These are phyloP conservation scores for Aspergillus cejpii DNA, from an alignment of 2,329 filamentous ascomycete genomes.

Conservation along the genomic window DNA sequence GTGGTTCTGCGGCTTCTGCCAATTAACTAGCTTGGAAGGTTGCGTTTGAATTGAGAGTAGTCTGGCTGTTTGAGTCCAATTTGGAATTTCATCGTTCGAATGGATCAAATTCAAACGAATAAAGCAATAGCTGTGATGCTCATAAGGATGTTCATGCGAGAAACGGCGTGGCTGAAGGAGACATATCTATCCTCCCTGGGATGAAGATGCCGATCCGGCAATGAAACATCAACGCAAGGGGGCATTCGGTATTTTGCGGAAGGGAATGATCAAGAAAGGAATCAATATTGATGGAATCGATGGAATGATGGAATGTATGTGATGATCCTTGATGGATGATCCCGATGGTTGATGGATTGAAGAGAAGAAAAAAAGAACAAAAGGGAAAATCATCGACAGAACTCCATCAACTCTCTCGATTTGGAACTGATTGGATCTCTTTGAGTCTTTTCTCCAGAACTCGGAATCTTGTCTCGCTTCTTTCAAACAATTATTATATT, in stretches of 20 bases:
- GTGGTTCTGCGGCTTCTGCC: too few relatives aligned
- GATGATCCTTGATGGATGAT: neutral
- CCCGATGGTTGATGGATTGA: neutral
- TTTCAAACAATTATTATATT: slow-evolving; percentile 1
- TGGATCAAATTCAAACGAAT: neutral
- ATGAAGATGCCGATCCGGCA: neutral
- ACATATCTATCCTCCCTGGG: neutral
- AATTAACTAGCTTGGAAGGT: too few relatives aligned
- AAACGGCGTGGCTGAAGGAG: slow-evolving; percentile 1
- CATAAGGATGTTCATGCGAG: slow-evolving; percentile 4
- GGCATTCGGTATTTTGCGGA: slow-evolving; percentile 5
- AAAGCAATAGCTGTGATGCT: too few relatives aligned
- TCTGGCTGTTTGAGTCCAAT: slow-evolving; percentile 1
- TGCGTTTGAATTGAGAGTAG: slow-evolving; percentile 6
- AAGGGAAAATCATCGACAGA: neutral
- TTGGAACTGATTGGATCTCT: neutral
- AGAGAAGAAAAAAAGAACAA: too few relatives aligned
- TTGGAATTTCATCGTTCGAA: slow-evolving; percentile 6
- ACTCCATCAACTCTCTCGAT: neutral
- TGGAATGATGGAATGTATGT: neutral
- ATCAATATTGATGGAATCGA: neutral
- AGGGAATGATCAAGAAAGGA: slow-evolving; percentile 13
- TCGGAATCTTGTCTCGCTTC: neutral
- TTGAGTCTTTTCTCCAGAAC: neutral
- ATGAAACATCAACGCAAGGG: slow-evolving; percentile 13